Evolutionary conservation across 78 protist genomes (phyloP).

Genomic region (Pigoraptor vietnamica): DNA sequence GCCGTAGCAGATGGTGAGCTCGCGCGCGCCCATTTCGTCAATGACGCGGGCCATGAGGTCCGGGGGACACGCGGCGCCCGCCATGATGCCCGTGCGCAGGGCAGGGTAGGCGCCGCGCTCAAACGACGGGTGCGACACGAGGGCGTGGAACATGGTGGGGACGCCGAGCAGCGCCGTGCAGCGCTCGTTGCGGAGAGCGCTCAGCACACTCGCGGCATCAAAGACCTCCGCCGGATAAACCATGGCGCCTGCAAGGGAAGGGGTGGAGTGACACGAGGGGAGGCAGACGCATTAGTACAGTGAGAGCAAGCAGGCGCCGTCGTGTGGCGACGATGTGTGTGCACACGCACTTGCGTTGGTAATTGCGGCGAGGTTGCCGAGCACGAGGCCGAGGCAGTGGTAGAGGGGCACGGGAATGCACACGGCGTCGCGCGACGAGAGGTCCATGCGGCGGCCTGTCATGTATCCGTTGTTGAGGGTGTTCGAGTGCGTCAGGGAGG

Average conservation of each 20-base stretch:
- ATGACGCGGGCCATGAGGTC: constrained; percentile 48
- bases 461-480: constrained; percentile 58
- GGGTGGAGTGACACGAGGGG: background rate
- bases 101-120: background rate
- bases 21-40: constrained; percentile 24
- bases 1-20: constrained; percentile 69
- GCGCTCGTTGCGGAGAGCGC: constrained; percentile 30
- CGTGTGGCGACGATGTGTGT: no score
- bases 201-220: constrained; percentile 23
- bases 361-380: constrained; percentile 38
- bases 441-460: background rate
- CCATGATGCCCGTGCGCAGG: constrained; percentile 74
- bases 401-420: constrained; percentile 80
- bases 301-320: no score
- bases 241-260: constrained; percentile 13
- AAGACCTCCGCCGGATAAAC: constrained; percentile 54
- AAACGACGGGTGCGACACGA: constrained; percentile 20
- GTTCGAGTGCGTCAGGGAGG: constrained; percentile 73
- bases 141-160: constrained; percentile 69
- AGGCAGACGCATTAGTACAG: no score
- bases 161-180: constrained; percentile 71
- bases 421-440: constrained; percentile 19
- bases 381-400: constrained; percentile 69
- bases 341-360: background rate
- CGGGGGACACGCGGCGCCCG: constrained; percentile 58